These are phyloP conservation scores for Kluyveromyces aestuarii DNA, from an alignment of 805 yeast genomes.

Conservation along the genomic window DNA sequence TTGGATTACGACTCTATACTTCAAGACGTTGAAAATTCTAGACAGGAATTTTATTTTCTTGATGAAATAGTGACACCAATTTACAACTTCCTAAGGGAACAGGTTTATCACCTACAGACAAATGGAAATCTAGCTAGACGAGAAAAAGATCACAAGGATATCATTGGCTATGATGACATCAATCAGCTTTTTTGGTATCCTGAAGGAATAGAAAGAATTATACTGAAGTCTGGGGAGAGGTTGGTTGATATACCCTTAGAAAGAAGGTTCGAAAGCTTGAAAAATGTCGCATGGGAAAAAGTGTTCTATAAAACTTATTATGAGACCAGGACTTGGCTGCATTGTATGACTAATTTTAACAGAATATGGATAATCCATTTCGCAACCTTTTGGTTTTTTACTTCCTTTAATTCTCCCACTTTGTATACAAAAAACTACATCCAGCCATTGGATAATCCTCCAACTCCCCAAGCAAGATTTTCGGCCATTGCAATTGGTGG, in stretches of 20 bases:
- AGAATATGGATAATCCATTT: slow-evolving; percentile 74
- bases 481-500: slow-evolving; percentile 65
- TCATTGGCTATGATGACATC: slow-evolving; percentile 84
- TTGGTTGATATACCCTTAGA: slow-evolving; percentile 46
- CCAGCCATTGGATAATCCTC: slow-evolving; percentile 47
- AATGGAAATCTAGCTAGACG: slow-evolving; percentile 48
- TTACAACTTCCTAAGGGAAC: slow-evolving; percentile 57
- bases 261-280: slow-evolving; percentile 47
- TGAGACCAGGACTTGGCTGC: slow-evolving; percentile 72
- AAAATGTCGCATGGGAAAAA: slow-evolving; percentile 53
- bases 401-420: slow-evolving; percentile 57
- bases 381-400: slow-evolving; percentile 69
- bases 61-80: slow-evolving; percentile 70
- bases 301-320: slow-evolving; percentile 67
- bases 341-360: slow-evolving; percentile 62
- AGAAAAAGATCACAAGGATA: slow-evolving; percentile 61
- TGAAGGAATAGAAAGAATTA: slow-evolving; percentile 53
- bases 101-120: slow-evolving; percentile 43
- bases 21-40: slow-evolving; percentile 22
- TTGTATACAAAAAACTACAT: slow-evolving; percentile 53
- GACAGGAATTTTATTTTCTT: slow-evolving; percentile 41
- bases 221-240: slow-evolving; percentile 35
- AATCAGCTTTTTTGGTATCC: slow-evolving; percentile 83
- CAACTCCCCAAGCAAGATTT: slow-evolving; percentile 45
- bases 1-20: slow-evolving; percentile 56